Evolutionary conservation across 202 grass and related monocot species (phyloP).

Genomic region (Thinopyrum obtusiflorum): DNA sequence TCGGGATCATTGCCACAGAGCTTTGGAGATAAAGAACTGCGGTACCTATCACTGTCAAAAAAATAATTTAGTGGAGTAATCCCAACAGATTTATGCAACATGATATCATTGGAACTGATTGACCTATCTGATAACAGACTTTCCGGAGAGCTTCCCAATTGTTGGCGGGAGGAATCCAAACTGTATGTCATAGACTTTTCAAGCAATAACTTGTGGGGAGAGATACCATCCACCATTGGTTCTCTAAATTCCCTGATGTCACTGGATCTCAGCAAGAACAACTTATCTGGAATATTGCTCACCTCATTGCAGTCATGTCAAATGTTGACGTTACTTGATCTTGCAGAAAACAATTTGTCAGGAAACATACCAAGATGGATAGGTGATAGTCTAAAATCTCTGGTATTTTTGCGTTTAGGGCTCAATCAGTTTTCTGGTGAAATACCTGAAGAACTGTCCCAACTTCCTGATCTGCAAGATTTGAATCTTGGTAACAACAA

Average conservation of each 20-base stretch:
- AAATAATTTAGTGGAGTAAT: conserved; percentile 38
- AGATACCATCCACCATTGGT: conserved; percentile 31
- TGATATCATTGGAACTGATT: conserved; percentile 1
- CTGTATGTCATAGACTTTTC: conserved; percentile 23
- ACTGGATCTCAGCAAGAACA: conserved; percentile 33
- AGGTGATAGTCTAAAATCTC: background rate
- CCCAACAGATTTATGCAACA: conserved; percentile 32
- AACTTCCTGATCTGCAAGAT: conserved; percentile 24
- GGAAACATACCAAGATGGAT: conserved; percentile 52
- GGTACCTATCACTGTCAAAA: background rate
- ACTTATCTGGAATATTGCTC: conserved; percentile 29
- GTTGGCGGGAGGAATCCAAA: background rate
- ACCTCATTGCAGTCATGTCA: conserved; percentile 28
- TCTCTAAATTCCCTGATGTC: background rate
- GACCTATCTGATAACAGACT: conserved; percentile 49
- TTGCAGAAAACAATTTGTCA: conserved; percentile 36
- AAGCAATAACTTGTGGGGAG: conserved; percentile 34
- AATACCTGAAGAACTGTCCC: conserved; percentile 32
- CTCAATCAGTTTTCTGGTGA: conserved; percentile 36
- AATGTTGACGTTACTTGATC: conserved; percentile 1
- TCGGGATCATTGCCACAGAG: conserved; percentile 24
- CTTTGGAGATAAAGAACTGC: background rate
- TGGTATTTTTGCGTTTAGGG: background rate
- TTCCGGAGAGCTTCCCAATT: conserved; percentile 29
- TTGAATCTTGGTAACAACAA: conserved; percentile 33